Evolutionary conservation across 139 green algal species (phyloP), one percentile per base, ranked within the genome.

Genomic region (Pycnococcus provasolii): DNA sequence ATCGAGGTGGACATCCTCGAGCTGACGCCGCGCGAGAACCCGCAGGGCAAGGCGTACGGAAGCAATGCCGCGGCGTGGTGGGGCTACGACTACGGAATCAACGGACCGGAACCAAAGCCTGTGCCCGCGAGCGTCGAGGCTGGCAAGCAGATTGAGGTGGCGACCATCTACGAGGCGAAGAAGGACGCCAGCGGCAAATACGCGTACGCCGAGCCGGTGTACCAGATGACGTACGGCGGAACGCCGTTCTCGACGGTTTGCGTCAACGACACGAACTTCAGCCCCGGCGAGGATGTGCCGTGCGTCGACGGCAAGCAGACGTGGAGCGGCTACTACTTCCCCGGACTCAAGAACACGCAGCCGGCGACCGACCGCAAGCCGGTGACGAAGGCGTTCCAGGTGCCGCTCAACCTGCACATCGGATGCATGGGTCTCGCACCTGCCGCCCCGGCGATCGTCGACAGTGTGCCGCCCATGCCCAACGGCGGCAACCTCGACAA

Each of bases 401-500:
- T 88, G 8, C 74, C 77, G 0, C 48, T 73, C 57, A 87, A 87
- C 66, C 69, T 85, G 51, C 83, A 88, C 74, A 81, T 88, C 44
- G 83, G 83, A 44, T 87, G 83, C 77, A 86, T 88, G 11, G 79
- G 79, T 1, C 43, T 88, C 40, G 72, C 79, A 0, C 70, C 62
- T 9, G 9, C 48, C 7, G 15, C 47, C 6, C n/a, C 26, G 7
- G 62, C 15, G 26, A n/a, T 58, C 3, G 42, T 68, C 7, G 62
- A 68, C 37, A 60, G 48, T 11, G 70, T 88, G 13, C 76, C 77
- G 0, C 83, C 82, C 0, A 15, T 70, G 9, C 53, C 58, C 3
- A 62, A 59, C 48, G 82, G 82, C 15, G 83, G 80, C n/a, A 88
- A 88, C 67, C 68, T 88, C 46, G 83, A 88, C 54, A 78, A 88